Percentiles rank a stretch among this genome's conserved stretches.
Evolutionary conservation across 331 rosid species (phyloP).

Genomic region (Rhamnella rubrinervis): DNA sequence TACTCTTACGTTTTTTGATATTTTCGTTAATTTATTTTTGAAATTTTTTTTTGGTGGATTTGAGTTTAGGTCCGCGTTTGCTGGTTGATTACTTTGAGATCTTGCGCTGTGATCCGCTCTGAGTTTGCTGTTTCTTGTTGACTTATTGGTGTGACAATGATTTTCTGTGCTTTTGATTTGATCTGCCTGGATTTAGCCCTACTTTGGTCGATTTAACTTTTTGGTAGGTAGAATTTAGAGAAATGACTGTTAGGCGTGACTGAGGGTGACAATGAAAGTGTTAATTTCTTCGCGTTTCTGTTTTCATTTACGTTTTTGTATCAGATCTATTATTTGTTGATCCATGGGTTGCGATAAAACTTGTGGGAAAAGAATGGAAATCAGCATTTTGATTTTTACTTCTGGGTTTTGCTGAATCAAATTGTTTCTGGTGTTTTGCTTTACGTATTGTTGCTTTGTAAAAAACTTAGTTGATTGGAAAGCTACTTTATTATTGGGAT

Average conservation of each 20-base stretch:
- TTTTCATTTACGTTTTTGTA: neutral
- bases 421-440: neutral
- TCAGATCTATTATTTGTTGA: neutral
- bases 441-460: neutral
- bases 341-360: constrained; percentile 13
- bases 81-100: constrained; percentile 15
- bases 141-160: neutral
- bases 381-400: neutral
- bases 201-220: constrained; percentile 6
- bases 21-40: neutral
- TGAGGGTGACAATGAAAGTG: neutral
- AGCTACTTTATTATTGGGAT: neutral
- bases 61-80: neutral
- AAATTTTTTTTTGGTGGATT: neutral
- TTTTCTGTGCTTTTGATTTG: constrained; percentile 3
- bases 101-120: constrained; percentile 7
- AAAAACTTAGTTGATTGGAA: neutral
- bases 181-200: neutral
- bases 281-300: neutral
- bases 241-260: neutral
- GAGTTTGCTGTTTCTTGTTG: neutral
- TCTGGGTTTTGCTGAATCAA: neutral
- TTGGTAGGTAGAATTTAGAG: neutral
- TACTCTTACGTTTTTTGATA: neutral
- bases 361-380: neutral